Evolutionary conservation across 225 moss, liverwort and hornwort species (phyloP).

Genomic region (Bryum argenteum): DNA sequence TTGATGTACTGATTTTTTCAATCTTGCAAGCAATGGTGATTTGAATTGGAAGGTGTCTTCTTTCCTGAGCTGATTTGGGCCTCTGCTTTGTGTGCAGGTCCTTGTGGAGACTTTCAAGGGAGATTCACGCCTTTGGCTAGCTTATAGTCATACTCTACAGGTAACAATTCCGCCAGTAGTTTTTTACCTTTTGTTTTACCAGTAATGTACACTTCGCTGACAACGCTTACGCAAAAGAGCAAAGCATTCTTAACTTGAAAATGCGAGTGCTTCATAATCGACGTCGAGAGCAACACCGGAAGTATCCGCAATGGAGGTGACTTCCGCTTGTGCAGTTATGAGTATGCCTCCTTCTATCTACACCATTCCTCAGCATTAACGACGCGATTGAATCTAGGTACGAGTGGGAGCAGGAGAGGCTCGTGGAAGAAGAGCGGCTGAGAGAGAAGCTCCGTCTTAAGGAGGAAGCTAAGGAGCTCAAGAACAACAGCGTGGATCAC

Average conservation of each 20-base stretch:
- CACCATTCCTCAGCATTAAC: constrained; percentile 8
- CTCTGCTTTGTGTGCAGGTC: constrained; percentile 42
- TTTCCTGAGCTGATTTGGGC: background rate
- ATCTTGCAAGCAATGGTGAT: no score
- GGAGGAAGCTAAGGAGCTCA: constrained; percentile 58
- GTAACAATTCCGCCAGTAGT: constrained; percentile 31
- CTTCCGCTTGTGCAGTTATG: background rate
- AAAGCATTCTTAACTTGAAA: constrained; percentile 54
- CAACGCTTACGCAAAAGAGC: constrained; percentile 39
- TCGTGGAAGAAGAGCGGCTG: constrained; percentile 59
- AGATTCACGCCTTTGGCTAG: constrained; percentile 72
- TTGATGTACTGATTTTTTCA: no score
- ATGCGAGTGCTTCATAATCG: constrained; percentile 70
- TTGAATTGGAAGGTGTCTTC: constrained; percentile 7
- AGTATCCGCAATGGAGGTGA: constrained; percentile 89
- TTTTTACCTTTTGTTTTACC: no score
- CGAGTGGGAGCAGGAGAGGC: constrained; percentile 82
- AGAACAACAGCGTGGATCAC: constrained; percentile 67
- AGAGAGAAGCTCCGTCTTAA: constrained; percentile 63
- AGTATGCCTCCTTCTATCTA: background rate
- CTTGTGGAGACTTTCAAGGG: constrained; percentile 68
- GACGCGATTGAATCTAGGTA: constrained; percentile 41
- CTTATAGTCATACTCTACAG: constrained; percentile 79
- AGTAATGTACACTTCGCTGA: constrained; percentile 51
- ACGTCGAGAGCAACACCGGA: constrained; percentile 79